These are phyloP conservation scores for Lasiosphaeriaceae sp. DNA, from an alignment of 495 filamentous ascomycete species.

Conservation along the genomic window DNA sequence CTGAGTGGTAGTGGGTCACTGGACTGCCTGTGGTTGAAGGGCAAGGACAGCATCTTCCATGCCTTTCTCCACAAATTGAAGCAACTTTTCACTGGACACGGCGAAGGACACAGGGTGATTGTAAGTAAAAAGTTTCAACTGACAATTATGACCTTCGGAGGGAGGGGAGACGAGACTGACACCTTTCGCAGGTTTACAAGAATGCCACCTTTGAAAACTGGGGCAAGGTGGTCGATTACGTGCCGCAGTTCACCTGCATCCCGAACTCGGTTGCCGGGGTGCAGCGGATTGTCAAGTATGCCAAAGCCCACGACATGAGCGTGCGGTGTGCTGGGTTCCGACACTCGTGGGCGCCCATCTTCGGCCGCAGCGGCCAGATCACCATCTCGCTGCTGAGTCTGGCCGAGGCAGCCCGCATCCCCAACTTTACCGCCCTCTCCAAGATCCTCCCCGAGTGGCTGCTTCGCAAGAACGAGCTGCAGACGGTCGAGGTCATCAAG, in stretches of 20 bases:
- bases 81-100: neutral
- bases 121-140: neutral
- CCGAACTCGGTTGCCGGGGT: conserved; percentile 44
- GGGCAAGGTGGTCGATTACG: conserved; percentile 45
- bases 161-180: neutral
- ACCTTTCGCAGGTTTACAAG: conserved; percentile 15
- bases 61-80: neutral
- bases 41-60: neutral
- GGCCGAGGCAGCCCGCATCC: conserved; percentile 34
- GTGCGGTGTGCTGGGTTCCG: conserved; percentile 47
- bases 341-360: conserved; percentile 46
- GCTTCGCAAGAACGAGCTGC: conserved; percentile 34
- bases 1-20: neutral
- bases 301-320: conserved; percentile 31
- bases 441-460: conserved; percentile 18
- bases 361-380: conserved; percentile 38
- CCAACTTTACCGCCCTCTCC: conserved; percentile 32
- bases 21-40: neutral
- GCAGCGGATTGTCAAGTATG: conserved; percentile 41
- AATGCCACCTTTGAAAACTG: conserved; percentile 44
- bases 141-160: no score
- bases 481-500: conserved; percentile 24
- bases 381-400: conserved; percentile 46
- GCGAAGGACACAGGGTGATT: neutral
- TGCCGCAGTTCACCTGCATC: conserved; percentile 41